Conservation (phyloP, 2,329 filamentous ascomycete species). For the Monilinia laxa region DNA sequence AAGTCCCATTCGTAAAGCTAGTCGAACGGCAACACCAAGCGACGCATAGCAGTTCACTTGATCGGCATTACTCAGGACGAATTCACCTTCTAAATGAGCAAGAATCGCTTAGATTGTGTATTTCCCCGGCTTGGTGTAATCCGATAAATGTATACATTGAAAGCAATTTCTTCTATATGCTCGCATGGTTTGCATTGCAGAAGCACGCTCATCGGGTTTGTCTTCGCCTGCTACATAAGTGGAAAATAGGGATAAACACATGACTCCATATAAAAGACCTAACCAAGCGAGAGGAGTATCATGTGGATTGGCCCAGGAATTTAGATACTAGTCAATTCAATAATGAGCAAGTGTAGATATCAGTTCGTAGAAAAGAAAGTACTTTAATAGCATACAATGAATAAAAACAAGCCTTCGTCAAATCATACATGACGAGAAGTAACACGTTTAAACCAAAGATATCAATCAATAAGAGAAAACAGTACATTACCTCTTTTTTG, state of each 20-base stretch:
- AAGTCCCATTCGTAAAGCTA: slow-evolving; percentile 59
- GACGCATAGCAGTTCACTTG: slow-evolving; percentile 57
- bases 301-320: slow-evolving; percentile 50
- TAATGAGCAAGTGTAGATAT: neutral
- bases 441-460: too few relatives aligned
- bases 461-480: too few relatives aligned
- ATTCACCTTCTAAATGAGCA: slow-evolving; percentile 52
- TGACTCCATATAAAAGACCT: slow-evolving; percentile 46
- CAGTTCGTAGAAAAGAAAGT: neutral
- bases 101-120: slow-evolving; percentile 53
- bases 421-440: too few relatives aligned
- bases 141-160: slow-evolving; percentile 52
- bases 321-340: slow-evolving; percentile 44
- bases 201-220: slow-evolving; percentile 47
- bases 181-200: slow-evolving; percentile 50
- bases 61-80: slow-evolving; percentile 46
- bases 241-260: slow-evolving; percentile 41
- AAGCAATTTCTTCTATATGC: slow-evolving; percentile 51
- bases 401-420: neutral
- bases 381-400: slow-evolving; percentile 19
- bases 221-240: slow-evolving; percentile 46
- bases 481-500: too few relatives aligned
- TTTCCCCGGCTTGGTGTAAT: slow-evolving; percentile 51
- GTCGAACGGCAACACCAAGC: slow-evolving; percentile 50
- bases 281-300: slow-evolving; percentile 48